These are phyloP conservation scores for Saturnispora quitensis DNA, from an alignment of 805 yeast genomes.

Conservation along the genomic window DNA sequence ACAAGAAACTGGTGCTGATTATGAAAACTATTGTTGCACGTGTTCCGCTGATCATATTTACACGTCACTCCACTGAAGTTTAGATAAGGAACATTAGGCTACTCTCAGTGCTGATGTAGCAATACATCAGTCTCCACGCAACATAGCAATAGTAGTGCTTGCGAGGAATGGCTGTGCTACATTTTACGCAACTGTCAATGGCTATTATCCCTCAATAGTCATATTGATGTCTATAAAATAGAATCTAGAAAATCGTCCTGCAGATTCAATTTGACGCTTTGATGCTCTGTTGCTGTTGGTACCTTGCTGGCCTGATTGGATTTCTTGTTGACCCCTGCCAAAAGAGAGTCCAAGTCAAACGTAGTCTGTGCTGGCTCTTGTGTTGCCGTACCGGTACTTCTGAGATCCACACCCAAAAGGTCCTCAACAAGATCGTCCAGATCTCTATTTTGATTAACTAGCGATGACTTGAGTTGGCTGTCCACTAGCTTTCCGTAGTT, in stretches of 20 bases:
- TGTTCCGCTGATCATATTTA: background rate
- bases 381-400: background rate
- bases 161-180: too few species aligned
- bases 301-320: background rate
- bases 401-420: constrained; percentile 9
- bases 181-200: too few species aligned
- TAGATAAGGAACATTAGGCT: background rate
- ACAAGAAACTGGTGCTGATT: background rate
- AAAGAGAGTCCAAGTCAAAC: constrained; percentile 9
- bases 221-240: background rate
- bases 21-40: background rate
- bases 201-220: too few species aligned
- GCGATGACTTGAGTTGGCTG: background rate
- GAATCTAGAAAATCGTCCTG: constrained; percentile 13
- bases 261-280: background rate
- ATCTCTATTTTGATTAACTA: background rate
- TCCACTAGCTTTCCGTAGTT: constrained; percentile 12
- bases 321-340: background rate
- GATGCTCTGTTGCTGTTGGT: background rate
- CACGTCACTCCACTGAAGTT: background rate
- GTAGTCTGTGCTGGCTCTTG: background rate
- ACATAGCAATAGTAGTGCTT: too few species aligned
- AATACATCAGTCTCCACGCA: too few species aligned
- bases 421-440: constrained; percentile 12
- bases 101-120: too few species aligned